Conservation (phyloP, 2,329 filamentous ascomycete species). For the Purpureocillium lavendulum region DNA sequence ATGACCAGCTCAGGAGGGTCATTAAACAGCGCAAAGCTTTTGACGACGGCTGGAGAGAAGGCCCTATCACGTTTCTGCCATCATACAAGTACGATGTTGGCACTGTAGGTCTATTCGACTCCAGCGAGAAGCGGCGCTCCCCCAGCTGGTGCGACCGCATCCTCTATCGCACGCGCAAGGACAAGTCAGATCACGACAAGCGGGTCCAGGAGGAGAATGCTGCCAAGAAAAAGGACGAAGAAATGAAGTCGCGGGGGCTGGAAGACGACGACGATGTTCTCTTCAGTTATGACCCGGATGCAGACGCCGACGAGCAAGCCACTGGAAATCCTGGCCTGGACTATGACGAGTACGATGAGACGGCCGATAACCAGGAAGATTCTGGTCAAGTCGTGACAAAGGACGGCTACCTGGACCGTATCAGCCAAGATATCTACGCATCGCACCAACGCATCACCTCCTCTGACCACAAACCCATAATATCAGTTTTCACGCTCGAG, state of each 20-base stretch:
- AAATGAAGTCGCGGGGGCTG: slow-evolving; percentile 75
- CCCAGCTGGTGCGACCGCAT: slow-evolving; percentile 98
- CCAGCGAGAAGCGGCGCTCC: slow-evolving; percentile 85
- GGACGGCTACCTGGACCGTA: slow-evolving; percentile 46
- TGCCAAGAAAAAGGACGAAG: slow-evolving; percentile 65
- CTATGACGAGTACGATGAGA: slow-evolving; percentile 50
- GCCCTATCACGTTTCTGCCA: slow-evolving; percentile 77
- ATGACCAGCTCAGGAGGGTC: slow-evolving; percentile 75
- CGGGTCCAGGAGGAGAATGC: slow-evolving; percentile 56
- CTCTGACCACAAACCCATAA: slow-evolving; percentile 91
- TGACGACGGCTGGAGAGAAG: slow-evolving; percentile 87
- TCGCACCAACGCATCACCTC: slow-evolving; percentile 86
- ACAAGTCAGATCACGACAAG: slow-evolving; percentile 58
- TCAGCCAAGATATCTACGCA: slow-evolving; percentile 60
- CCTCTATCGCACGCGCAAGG: slow-evolving; percentile 68
- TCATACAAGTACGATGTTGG: slow-evolving; percentile 98
- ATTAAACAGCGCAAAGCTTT: slow-evolving; percentile 74
- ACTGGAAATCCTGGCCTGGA: slow-evolving; percentile 33
- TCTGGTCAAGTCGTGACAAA: slow-evolving; percentile 43
- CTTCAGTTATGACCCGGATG: slow-evolving; percentile 84
- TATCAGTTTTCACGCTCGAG: slow-evolving; percentile 72
- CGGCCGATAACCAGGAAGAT: slow-evolving; percentile 29
- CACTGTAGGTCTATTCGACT: slow-evolving; percentile 87
- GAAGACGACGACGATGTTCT: slow-evolving; percentile 77
- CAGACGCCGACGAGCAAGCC: slow-evolving; percentile 47